A percentile compares a stretch with the other conserved stretches of the same genome.
Evolutionary conservation across 192 early-diverging fungal genomes (phyloP).

Genomic region (Spizellomyces sp.): DNA sequence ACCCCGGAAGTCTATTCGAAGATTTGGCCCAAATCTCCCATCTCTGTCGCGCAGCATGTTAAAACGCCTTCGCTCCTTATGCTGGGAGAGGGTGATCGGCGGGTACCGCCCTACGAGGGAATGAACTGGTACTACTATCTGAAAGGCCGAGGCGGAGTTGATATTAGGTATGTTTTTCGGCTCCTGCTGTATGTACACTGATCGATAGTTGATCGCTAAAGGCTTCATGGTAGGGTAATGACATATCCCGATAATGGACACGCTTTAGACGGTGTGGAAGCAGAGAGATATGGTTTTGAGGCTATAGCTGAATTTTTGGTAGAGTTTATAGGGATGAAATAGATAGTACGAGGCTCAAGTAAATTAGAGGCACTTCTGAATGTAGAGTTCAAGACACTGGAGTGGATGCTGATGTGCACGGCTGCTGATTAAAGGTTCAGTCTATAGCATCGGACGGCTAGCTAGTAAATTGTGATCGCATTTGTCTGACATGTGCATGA

Average conservation of each 20-base stretch:
- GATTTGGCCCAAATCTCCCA: slow-evolving; percentile 63
- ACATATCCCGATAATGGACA: slow-evolving; percentile 45
- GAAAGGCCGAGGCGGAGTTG: slow-evolving; percentile 28
- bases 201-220: neutral
- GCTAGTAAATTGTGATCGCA: too few species aligned
- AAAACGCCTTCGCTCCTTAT: slow-evolving; percentile 66
- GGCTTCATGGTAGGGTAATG: slow-evolving; percentile 7
- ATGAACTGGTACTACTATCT: slow-evolving; percentile 32
- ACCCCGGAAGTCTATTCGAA: slow-evolving; percentile 56
- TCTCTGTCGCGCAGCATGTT: slow-evolving; percentile 55
- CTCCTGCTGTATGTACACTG: neutral
- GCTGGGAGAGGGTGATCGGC: slow-evolving; percentile 68
- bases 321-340: slow-evolving; percentile 1
- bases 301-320: slow-evolving; percentile 35
- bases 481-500: too few species aligned
- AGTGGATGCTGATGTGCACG: too few species aligned
- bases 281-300: slow-evolving; percentile 43
- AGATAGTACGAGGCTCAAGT: too few species aligned
- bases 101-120: slow-evolving; percentile 72
- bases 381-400: too few species aligned
- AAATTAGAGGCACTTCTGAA: too few species aligned
- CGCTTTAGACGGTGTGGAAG: slow-evolving; percentile 47
- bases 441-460: too few species aligned
- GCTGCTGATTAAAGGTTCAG: too few species aligned
- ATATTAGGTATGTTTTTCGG: slow-evolving; percentile 18